These are phyloP conservation scores for Monosporozyma aquatica DNA, from an alignment of 805 yeast species.

Conservation along the genomic window DNA sequence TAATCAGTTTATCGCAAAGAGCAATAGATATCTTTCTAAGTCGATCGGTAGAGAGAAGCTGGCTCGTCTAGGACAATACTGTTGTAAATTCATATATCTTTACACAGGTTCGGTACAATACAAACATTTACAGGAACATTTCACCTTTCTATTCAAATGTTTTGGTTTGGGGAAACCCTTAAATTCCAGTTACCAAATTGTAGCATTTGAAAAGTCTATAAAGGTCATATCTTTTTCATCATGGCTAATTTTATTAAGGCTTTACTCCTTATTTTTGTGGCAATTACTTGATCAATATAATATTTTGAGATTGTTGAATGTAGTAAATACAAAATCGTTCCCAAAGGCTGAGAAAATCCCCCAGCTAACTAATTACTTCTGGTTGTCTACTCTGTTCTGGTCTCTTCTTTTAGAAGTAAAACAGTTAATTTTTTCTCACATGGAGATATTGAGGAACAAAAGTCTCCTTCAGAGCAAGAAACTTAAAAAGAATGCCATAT, in stretches of 20 bases:
- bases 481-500: background rate
- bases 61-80: conserved; percentile 2
- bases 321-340: background rate
- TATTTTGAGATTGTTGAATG: background rate
- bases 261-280: background rate
- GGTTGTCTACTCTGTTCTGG: conserved; percentile 2
- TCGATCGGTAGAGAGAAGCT: conserved; percentile 3
- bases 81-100: background rate
- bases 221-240: background rate
- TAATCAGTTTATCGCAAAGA: background rate
- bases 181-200: background rate
- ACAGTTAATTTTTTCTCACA: background rate
- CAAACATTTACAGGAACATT: conserved; percentile 1
- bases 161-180: background rate
- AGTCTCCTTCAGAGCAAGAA: background rate
- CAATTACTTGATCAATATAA: conserved; percentile 1
- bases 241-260: background rate
- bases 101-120: background rate
- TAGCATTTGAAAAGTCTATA: background rate
- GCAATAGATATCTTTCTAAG: background rate
- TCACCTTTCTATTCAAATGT: conserved; percentile 1
- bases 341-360: background rate
- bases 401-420: background rate
- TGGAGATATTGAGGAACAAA: background rate
- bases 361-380: background rate